These are phyloP conservation scores for Silene vulgaris DNA, from an alignment of 179 eudicot species.

Conservation along the genomic window DNA sequence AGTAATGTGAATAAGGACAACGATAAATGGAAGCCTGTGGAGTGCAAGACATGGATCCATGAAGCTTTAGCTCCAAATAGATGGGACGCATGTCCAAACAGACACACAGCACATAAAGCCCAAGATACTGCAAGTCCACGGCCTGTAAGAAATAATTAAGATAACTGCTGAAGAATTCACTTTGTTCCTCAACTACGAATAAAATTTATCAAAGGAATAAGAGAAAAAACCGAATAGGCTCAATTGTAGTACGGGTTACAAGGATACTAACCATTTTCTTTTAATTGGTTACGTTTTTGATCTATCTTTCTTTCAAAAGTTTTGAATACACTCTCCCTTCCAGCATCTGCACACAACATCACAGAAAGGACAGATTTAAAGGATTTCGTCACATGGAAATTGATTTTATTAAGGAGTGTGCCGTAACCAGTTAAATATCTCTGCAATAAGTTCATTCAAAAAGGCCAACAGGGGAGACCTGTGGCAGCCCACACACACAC, in stretches of 20 bases:
- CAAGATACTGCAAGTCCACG: slow-evolving; percentile 93
- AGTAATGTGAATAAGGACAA: slow-evolving; percentile 79
- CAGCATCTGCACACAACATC: slow-evolving; percentile 58
- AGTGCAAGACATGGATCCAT: slow-evolving; percentile 87
- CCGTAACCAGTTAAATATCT: neutral
- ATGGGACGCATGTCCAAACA: slow-evolving; percentile 86
- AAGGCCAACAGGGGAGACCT: slow-evolving; percentile 4
- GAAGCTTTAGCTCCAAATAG: slow-evolving; percentile 75
- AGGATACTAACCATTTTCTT: slow-evolving; percentile 63
- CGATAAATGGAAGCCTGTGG: slow-evolving; percentile 88
- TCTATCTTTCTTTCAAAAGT: slow-evolving; percentile 80
- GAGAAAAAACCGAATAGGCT: neutral
- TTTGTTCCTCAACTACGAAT: neutral
- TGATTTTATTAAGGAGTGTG: neutral
- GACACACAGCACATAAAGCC: slow-evolving; percentile 94
- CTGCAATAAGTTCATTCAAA: no score
- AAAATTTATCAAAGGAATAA: neutral
- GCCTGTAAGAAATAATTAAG: slow-evolving; percentile 40
- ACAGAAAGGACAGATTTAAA: slow-evolving; percentile 13
- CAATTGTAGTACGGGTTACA: slow-evolving; percentile 1
- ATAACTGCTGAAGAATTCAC: slow-evolving; percentile 12
- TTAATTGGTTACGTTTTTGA: slow-evolving; percentile 60
- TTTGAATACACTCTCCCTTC: slow-evolving; percentile 54
- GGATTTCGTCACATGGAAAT: neutral
- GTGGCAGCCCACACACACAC: neutral